phyloP scores from a whole-genome alignment of 768 basidiomycete genomes.

The Guyanaporus albipodus region DNA sequence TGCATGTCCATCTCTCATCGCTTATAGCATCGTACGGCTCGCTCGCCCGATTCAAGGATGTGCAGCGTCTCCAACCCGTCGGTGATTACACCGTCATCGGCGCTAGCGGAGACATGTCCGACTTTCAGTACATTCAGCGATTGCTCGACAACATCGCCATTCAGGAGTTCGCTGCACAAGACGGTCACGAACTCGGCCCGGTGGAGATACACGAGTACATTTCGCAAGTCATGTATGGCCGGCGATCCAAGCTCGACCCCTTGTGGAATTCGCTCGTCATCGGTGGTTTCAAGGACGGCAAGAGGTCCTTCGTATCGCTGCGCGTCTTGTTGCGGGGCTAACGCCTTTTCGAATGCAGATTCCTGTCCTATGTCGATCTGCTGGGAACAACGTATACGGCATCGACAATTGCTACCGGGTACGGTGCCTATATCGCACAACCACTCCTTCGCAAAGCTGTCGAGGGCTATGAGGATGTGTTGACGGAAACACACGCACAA shows the following conservation, averaged over 20 bases:
- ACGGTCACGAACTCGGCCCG: conserved; percentile 82
- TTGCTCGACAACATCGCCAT: conserved; percentile 73
- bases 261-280: conserved; percentile 94
- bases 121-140: conserved; percentile 90
- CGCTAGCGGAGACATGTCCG: conserved; percentile 94
- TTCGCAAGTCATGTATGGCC: conserved; percentile 83
- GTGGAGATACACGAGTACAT: conserved; percentile 92
- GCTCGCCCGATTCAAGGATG: conserved; percentile 92
- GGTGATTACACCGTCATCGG: conserved; percentile 85
- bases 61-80: conserved; percentile 82
- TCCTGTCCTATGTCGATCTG: conserved; percentile 91
- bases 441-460: conserved; percentile 89
- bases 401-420: conserved; percentile 92
- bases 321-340: not conserved
- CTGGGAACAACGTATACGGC: conserved; percentile 95
- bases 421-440: conserved; percentile 89
- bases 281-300: conserved; percentile 84
- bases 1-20: not conserved
- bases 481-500: conserved; percentile 78
- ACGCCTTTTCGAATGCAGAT: conserved; percentile 45
- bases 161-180: conserved; percentile 76
- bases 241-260: conserved; percentile 86
- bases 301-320: conserved; percentile 48
- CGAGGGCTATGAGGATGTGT: conserved; percentile 68
- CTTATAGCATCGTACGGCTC: conserved; percentile 89